Evolutionary conservation across 2,329 filamentous ascomycete species (phyloP), one percentile per base, ranked within the genome.

Genomic region (Pyricularia sp.): DNA sequence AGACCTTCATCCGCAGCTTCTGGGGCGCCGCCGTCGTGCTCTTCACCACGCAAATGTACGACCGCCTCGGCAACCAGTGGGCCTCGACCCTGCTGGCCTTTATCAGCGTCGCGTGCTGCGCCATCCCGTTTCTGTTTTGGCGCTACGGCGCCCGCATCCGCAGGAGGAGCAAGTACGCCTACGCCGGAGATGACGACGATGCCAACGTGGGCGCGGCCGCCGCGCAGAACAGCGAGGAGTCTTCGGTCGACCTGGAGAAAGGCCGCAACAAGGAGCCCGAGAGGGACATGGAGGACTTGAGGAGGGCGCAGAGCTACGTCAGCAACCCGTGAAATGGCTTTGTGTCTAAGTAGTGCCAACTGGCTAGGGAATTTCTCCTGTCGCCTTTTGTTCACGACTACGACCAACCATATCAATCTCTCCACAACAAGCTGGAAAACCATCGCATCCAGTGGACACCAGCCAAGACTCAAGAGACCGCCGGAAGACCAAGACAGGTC

Each of bases 121-220:
- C 80, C 0, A 96, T 96, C 69, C 91, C 91, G 0, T 96, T 88
- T 73, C 74, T 90, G 30, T 96, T 96, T 76, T 96, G 88, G 80
- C 85, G 79, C 71, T 91, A 84, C 70, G 91, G 91, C 3, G 89
- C 86, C 19, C 73, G 74, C 5, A 96, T 96, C 69, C 81, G 91
- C 5, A 79, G 78, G 65, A 79, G 81, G 66, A 90, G 86, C 71
- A 88, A 84, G 74, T 96, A 85, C 72, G 91, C 91, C 0, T 96
- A 90, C 67, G 77, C 75, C n/a, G 82, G 82, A 1, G 83, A 84
- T 4, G 82, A 85, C 63, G 78, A 79, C 63, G 73, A 76, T 2
- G 68, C 70, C 26, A 64, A n/a, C n/a, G 35, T 8, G 5, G 63
- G 60, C 61, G 12, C n/a, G 16, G 33, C 13, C 26, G 26, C 60